Base-by-base conservation (phyloP, 306 rosid genomes). In the Trichosanthes cucumerina region DNA sequence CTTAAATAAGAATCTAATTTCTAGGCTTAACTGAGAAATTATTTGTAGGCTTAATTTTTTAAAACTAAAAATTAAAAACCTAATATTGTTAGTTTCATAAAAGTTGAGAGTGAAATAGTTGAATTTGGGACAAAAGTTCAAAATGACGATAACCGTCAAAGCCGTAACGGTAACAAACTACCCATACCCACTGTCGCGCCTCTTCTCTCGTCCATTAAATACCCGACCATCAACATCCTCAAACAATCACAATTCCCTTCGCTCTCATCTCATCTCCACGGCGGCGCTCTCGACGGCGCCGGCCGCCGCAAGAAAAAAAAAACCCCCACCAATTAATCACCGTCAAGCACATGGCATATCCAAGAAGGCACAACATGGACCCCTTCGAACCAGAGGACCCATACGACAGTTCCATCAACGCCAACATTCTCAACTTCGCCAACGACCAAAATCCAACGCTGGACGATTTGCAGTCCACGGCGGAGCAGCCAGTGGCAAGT, bases 341-440 rank as follows among this genome's bases (percentile, higher is more conserved):
- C 43, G 7, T 6, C 9, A 7, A 3, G n/a, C 11, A 54, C 59
- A 19, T 86, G 31, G 83, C 15, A 4, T 16, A 84, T 74, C 80
- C 79, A 0, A 52, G 53, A n/a, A 75, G 36, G 21, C 65, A 63
- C 19, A 9, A 2, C 15, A 6, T 64, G n/a, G 23, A 76, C 60
- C 83, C 86, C 0, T 81, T 26, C 71, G 56, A 63, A 63, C 44
- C 36, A 2, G 31, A 70, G 5, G 72, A 70, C 6, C 56, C 76
- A 23, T 82, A 57, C 83, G 86, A 0, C 77, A 53, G 50, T 39
- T 44, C 65, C 88, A 85, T 62, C 77, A 80, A 0, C 23, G 82
- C 79, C 1, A 54, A 38, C 23, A 56, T 88, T 9, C 66, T 81
- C 64, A 31, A 82, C 43, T 24, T 75, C 0, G 10, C 6, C 54